These are phyloP conservation scores for Didymella segeticola DNA, from an alignment of 2,329 filamentous ascomycete species.

Conservation along the genomic window DNA sequence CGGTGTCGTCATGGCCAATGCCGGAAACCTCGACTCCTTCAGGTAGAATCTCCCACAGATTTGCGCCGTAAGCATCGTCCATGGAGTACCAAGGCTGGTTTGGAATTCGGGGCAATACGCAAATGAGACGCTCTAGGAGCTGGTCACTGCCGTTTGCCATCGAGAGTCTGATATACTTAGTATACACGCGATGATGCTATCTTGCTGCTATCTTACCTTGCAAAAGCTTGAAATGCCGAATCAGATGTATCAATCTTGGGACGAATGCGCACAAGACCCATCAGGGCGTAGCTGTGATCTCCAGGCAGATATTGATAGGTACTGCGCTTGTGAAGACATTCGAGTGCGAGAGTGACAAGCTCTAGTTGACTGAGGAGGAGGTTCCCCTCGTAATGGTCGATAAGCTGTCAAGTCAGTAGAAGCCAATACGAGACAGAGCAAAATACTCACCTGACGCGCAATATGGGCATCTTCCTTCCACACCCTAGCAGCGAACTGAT, in stretches of 20 bases:
- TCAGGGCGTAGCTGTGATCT: constrained; percentile 56
- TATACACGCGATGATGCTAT: background rate
- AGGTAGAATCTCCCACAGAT: constrained; percentile 57
- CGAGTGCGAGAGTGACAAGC: constrained; percentile 50
- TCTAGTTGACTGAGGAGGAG: constrained; percentile 52
- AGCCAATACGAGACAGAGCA: background rate
- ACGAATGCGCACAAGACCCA: constrained; percentile 54
- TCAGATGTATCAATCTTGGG: constrained; percentile 50
- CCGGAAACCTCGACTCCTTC: constrained; percentile 50
- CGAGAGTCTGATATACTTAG: constrained; percentile 42
- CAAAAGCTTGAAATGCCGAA: constrained; percentile 57
- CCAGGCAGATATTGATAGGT: constrained; percentile 49
- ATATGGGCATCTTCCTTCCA: constrained; percentile 50
- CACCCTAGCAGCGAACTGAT: constrained; percentile 50
- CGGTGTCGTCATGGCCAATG: constrained; percentile 50
- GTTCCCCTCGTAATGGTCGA: constrained; percentile 56
- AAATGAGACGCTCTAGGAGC: constrained; percentile 56
- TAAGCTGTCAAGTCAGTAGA: constrained; percentile 42
- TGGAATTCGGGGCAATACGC: constrained; percentile 46
- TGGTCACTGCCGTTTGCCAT: constrained; percentile 55
- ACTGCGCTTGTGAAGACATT: constrained; percentile 50
- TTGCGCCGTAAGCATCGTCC: constrained; percentile 50
- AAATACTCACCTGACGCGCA: constrained; percentile 33
- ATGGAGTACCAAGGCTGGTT: constrained; percentile 51
- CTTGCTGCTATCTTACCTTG: constrained; percentile 34